Percentiles rank a stretch among this genome's conserved stretches.
phyloP scores from a whole-genome alignment of 148 eudicot genomes.

The Chenopodium berlandieri region DNA sequence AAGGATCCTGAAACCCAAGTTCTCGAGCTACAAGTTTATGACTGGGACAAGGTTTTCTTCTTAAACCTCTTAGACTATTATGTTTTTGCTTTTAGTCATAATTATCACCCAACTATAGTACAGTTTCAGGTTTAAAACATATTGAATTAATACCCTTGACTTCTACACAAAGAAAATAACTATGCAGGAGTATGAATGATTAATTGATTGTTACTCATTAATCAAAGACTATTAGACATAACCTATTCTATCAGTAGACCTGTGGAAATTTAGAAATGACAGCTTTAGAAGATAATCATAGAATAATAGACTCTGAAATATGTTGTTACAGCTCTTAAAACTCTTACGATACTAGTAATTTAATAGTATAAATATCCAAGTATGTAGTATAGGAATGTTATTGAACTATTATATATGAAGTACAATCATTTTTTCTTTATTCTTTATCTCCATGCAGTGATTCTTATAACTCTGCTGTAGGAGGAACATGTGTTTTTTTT shows the following conservation, averaged over 20 bases:
- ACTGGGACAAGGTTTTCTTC: constrained; percentile 78
- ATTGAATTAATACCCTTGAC: not conserved
- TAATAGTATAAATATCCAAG: not conserved
- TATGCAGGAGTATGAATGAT: not conserved
- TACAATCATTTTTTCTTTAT: no score
- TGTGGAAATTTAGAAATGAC: not conserved
- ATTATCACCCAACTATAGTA: not conserved
- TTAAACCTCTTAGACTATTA: not conserved
- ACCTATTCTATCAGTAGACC: not conserved
- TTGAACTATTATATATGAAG: no score
- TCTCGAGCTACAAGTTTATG: constrained; percentile 66
- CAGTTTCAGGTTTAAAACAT: not conserved
- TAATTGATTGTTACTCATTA: not conserved
- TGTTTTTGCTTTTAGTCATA: not conserved
- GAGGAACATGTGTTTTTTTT: no score
- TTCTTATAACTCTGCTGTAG: no score
- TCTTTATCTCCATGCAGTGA: no score
- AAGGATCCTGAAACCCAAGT: constrained; percentile 78
- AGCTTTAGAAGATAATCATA: not conserved
- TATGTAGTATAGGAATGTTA: not conserved
- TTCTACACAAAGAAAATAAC: not conserved
- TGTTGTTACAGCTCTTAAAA: not conserved
- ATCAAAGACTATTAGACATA: not conserved
- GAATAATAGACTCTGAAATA: not conserved
- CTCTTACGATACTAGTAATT: not conserved